Conservation (phyloP, 176 grass and related monocot genomes). For the Oryza nivara region DNA sequence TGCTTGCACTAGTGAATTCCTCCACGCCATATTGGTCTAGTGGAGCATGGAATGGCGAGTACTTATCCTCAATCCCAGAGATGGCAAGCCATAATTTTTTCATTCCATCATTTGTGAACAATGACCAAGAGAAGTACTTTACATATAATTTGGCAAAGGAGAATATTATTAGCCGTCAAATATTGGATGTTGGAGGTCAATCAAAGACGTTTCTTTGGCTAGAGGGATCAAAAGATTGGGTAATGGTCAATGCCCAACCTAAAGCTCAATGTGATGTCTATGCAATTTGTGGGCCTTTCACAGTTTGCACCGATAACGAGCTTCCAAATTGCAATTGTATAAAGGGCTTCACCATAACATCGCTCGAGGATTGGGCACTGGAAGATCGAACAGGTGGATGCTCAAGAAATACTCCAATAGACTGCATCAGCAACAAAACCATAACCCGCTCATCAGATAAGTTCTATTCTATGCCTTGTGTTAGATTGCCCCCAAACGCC, state of each 20-base stretch:
- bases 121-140: neutral
- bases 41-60: neutral
- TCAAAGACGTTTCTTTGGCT: neutral
- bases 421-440: neutral
- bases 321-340: neutral
- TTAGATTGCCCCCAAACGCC: neutral
- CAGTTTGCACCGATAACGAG: neutral
- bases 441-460: neutral
- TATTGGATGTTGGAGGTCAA: neutral
- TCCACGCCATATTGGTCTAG: too few relatives aligned
- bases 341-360: neutral
- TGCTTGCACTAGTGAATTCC: too few relatives aligned
- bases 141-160: neutral
- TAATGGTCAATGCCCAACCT: neutral
- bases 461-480: neutral
- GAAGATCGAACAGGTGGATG: too few relatives aligned
- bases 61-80: constrained; percentile 36
- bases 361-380: neutral
- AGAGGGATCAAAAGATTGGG: neutral
- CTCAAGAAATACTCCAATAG: too few relatives aligned
- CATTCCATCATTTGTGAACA: neutral
- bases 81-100: neutral
- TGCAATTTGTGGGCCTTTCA: neutral
- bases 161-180: neutral
- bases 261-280: neutral